A percentile compares a stretch with the other conserved stretches of the same genome.
These are phyloP conservation scores for Conoideocrella luteorostrata DNA, from an alignment of 2,329 filamentous ascomycete genomes.

Conservation along the genomic window DNA sequence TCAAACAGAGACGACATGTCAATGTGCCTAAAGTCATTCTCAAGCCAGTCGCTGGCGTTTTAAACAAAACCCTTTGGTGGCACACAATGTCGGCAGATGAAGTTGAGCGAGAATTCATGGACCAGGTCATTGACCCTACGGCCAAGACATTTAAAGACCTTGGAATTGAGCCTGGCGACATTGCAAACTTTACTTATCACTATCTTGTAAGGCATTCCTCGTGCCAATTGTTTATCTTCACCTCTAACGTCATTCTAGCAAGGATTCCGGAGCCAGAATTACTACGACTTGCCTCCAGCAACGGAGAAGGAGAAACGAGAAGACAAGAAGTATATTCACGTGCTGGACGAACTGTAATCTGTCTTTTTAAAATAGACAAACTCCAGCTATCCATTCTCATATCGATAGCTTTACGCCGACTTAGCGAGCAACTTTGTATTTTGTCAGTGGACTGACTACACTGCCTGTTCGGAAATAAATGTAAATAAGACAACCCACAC, in stretches of 20 bases:
- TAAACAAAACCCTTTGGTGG: conserved; percentile 90
- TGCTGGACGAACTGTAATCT: conserved; percentile 73
- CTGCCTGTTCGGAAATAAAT: neutral
- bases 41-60: conserved; percentile 64
- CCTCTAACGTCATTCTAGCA: conserved; percentile 50
- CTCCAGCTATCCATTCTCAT: no score
- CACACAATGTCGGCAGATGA: conserved; percentile 74
- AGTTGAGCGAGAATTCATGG: conserved; percentile 85
- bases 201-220: conserved; percentile 67
- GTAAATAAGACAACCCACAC: conserved; percentile 3
- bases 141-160: conserved; percentile 97
- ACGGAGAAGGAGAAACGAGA: conserved; percentile 92
- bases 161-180: conserved; percentile 80
- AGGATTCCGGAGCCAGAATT: conserved; percentile 81
- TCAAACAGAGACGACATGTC: conserved; percentile 82
- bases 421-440: no score
- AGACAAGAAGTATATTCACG: conserved; percentile 95
- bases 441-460: no score
- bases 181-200: conserved; percentile 82
- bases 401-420: no score
- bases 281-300: conserved; percentile 89
- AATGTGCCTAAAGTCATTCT: conserved; percentile 80
- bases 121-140: conserved; percentile 81
- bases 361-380: no score
- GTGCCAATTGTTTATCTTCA: neutral